Base-by-base conservation (phyloP, 192 early-diverging fungal species). In the Mortierella alpina region DNA sequence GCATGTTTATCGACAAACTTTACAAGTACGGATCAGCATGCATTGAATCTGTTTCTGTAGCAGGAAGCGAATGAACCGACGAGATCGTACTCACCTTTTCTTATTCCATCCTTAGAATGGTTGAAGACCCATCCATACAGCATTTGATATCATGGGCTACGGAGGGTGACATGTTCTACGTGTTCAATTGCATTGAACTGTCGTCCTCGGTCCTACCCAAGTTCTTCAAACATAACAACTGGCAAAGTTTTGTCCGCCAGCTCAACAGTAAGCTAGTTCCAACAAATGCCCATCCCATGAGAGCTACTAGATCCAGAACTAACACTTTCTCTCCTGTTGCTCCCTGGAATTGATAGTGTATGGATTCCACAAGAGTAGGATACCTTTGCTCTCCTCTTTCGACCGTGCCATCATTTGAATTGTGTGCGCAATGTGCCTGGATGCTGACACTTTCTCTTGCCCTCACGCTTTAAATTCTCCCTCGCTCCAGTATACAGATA, bases 211-310 rank as follows among this genome's bases (percentile, higher is more conserved):
- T 96, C 0, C 79, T 96, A 52, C 95, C 95, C 23, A 91, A 93
- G 75, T 92, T 95, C 70, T 97, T 96, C 73, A 96, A 95, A 77
- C 95, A 97, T 81, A 95, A 93, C 81, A 95, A 96, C 85, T 96
- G 92, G 91, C 91, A 92, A 63, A 95, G 94, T 83, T 96, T 96
- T 90, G 94, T 95, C 46, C 88, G 95, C 23, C 93, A 95, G 83
- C 85, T 96, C 14, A 96, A 96, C 85, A 95, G 88, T 90, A 82
- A 55, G 85, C 81, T 31, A 31, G 31, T 3, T 31, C 31, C 31
- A n/a, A n/a, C n/a, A n/a, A n/a, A n/a, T n/a, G n/a, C n/a, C n/a
- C n/a, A n/a, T n/a, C 31, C 31, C 31, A 31, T 31, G 31, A 31
- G 31, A 13, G 11, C 48, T 65, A 17, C 8, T 55, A 6, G 20